Percentiles rank a stretch among this genome's conserved stretches.
phyloP scores from a whole-genome alignment of 2,329 filamentous ascomycete genomes.

The Spiromastix sp. region DNA sequence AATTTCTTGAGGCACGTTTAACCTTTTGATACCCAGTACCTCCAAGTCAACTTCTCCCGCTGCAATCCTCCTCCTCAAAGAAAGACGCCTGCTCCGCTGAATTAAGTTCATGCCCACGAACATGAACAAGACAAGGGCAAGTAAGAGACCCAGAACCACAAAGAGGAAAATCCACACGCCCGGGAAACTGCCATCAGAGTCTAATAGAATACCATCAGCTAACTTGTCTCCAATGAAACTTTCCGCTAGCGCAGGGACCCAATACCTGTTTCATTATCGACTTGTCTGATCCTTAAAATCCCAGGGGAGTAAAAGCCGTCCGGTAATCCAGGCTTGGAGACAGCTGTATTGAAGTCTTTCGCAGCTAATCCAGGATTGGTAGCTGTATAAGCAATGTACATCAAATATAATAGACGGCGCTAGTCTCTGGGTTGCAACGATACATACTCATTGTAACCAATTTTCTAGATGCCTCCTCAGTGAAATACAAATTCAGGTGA shows the following conservation, averaged over 20 bases:
- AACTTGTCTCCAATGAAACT: not conserved
- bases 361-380: too few relatives aligned
- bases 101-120: constrained; percentile 67
- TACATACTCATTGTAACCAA: too few relatives aligned
- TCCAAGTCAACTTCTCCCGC: constrained; percentile 79
- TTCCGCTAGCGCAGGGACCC: too few relatives aligned
- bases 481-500: too few relatives aligned
- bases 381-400: too few relatives aligned
- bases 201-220: constrained; percentile 31
- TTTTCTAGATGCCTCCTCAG: too few relatives aligned
- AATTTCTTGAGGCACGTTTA: constrained; percentile 63
- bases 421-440: too few relatives aligned
- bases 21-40: constrained; percentile 68
- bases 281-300: too few relatives aligned
- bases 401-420: too few relatives aligned
- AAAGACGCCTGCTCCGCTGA: constrained; percentile 59
- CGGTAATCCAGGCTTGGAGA: too few relatives aligned
- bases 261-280: constrained; percentile 34
- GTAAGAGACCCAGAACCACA: constrained; percentile 59
- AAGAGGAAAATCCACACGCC: constrained; percentile 71
- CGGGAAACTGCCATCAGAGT: constrained; percentile 40
- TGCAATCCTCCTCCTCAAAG: constrained; percentile 59
- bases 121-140: constrained; percentile 56
- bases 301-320: too few relatives aligned
- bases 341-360: too few relatives aligned